These are phyloP conservation scores for Blepharisma stoltei DNA, from an alignment of 73 alveolate genomes.

Conservation along the genomic window DNA sequence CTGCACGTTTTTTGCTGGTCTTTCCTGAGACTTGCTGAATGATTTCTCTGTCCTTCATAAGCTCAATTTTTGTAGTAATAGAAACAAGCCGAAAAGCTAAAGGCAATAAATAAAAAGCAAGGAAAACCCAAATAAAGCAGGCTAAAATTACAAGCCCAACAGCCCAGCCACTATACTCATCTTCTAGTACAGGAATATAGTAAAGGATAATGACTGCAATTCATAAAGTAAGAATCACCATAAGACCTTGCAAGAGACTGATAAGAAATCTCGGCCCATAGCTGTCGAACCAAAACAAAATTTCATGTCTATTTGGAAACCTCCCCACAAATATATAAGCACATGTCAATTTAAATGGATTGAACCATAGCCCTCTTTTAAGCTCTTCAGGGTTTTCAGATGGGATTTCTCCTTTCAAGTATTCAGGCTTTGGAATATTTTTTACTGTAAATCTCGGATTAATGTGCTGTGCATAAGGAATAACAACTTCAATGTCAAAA, in stretches of 20 bases:
- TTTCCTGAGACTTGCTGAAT: not conserved
- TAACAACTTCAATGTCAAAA: not conserved
- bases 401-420: conserved; percentile 10
- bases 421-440: not conserved
- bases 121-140: not conserved
- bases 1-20: not conserved
- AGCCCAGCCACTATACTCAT: not conserved
- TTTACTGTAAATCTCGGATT: not conserved
- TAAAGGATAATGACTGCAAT: not conserved
- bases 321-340: not conserved
- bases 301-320: conserved; percentile 6
- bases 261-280: conserved; percentile 18
- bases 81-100: not conserved
- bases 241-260: not conserved
- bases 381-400: not conserved
- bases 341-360: conserved; percentile 1
- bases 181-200: not conserved
- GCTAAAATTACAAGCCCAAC: not conserved
- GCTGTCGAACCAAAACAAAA: conserved; percentile 25
- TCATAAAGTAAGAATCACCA: not conserved
- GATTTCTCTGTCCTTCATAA: conserved; percentile 15
- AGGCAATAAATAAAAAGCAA: not conserved
- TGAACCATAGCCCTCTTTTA: too few species aligned
- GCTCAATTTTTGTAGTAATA: not conserved
- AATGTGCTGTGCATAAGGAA: too few species aligned